These are phyloP conservation scores for Apiospora aurea DNA, from an alignment of 2,329 filamentous ascomycete genomes.

Conservation along the genomic window DNA sequence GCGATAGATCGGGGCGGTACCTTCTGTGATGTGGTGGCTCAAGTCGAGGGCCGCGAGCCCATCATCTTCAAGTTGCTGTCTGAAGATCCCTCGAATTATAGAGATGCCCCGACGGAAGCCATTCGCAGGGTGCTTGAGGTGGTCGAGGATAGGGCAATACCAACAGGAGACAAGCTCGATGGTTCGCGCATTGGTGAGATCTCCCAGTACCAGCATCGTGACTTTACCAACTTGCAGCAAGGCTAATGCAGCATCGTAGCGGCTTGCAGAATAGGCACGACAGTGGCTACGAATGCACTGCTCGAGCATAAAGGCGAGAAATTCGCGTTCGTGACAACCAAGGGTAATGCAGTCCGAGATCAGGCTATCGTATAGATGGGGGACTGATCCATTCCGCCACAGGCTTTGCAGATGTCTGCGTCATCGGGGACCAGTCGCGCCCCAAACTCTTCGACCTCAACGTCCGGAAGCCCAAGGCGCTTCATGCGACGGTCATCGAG, in stretches of 20 bases:
- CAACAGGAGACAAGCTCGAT: conserved; percentile 40
- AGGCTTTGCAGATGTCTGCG: conserved; percentile 72
- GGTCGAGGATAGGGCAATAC: conserved; percentile 65
- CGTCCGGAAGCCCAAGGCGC: conserved; percentile 70
- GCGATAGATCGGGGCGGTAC: conserved; percentile 70
- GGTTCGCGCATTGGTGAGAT: conserved; percentile 41
- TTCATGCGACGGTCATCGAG: conserved; percentile 73
- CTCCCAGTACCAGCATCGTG: not conserved
- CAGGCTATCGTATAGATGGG: not conserved
- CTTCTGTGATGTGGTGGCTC: conserved; percentile 77
- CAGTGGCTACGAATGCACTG: conserved; percentile 78
- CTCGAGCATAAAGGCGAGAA: conserved; percentile 75
- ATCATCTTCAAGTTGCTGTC: conserved; percentile 78
- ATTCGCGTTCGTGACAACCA: conserved; percentile 74
- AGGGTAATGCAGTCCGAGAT: conserved; percentile 50
- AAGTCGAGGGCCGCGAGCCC: conserved; percentile 69
- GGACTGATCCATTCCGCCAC: not conserved
- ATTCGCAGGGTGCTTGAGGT: conserved; percentile 71
- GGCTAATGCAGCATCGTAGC: conserved; percentile 52
- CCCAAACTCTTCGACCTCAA: conserved; percentile 76
- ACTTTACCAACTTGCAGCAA: not conserved
- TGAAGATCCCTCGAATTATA: conserved; percentile 73
- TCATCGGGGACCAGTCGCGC: conserved; percentile 75
- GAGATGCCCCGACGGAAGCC: conserved; percentile 74
- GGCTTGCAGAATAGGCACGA: conserved; percentile 78